Evolutionary conservation across 345 rosid species (phyloP).

Genomic region (Melaleuca quinquenervia): DNA sequence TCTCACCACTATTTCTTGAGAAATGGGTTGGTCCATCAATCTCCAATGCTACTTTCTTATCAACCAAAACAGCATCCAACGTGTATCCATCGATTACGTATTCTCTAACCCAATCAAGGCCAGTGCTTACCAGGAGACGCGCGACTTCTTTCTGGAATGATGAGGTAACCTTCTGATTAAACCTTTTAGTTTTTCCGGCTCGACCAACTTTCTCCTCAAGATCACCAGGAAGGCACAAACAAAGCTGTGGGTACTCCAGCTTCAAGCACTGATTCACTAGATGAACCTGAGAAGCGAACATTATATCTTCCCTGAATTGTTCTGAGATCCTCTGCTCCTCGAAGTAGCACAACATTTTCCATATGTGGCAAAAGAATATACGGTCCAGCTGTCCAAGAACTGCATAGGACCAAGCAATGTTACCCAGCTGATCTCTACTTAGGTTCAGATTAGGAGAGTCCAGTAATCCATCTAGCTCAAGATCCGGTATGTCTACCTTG

Average conservation of each 20-base stretch:
- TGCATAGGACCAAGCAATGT: slow-evolving; percentile 95
- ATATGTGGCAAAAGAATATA: slow-evolving; percentile 53
- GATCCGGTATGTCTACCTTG: neutral
- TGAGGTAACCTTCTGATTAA: slow-evolving; percentile 77
- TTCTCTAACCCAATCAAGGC: slow-evolving; percentile 84
- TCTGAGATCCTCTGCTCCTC: slow-evolving; percentile 84
- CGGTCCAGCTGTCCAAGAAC: slow-evolving; percentile 65
- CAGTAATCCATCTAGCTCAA: slow-evolving; percentile 10
- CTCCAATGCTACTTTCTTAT: slow-evolving; percentile 79
- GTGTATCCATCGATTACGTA: slow-evolving; percentile 61
- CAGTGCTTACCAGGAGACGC: slow-evolving; percentile 74
- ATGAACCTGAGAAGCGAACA: slow-evolving; percentile 87
- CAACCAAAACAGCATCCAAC: slow-evolving; percentile 70
- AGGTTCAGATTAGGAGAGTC: slow-evolving; percentile 42
- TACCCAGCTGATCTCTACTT: slow-evolving; percentile 79
- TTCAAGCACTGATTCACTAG: slow-evolving; percentile 81
- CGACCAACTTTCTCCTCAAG: slow-evolving; percentile 58
- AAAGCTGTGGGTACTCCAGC: slow-evolving; percentile 71
- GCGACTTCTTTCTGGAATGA: slow-evolving; percentile 86
- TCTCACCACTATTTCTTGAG: slow-evolving; percentile 73
- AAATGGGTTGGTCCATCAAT: slow-evolving; percentile 95
- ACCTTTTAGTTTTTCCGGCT: slow-evolving; percentile 76
- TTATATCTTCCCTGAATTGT: slow-evolving; percentile 75
- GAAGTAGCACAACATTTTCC: slow-evolving; percentile 44
- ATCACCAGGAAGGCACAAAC: slow-evolving; percentile 31